A percentile compares a stretch with the other conserved stretches of the same genome.
These are phyloP conservation scores for Termitomyces sp. DNA, from an alignment of 768 basidiomycete species.

Conservation along the genomic window DNA sequence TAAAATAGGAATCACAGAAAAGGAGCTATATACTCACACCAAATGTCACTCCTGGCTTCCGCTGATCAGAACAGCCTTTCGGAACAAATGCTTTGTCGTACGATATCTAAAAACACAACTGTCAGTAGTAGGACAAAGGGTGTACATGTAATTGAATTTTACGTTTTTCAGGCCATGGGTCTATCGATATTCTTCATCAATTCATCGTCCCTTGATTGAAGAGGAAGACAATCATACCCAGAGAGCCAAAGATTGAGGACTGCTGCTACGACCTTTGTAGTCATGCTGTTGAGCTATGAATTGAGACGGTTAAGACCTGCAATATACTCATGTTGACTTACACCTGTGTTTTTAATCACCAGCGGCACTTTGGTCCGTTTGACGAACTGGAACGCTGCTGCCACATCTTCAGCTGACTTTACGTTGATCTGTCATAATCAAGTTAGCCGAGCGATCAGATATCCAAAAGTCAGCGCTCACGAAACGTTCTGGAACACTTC, in stretches of 20 bases:
- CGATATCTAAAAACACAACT: conserved; percentile 24
- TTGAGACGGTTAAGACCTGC: neutral
- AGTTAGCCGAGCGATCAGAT: neutral
- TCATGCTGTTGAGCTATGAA: conserved; percentile 33
- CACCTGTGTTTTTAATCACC: conserved; percentile 50
- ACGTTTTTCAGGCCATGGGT: conserved; percentile 40
- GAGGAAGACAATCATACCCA: conserved; percentile 30
- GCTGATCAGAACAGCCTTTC: conserved; percentile 29
- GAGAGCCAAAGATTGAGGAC: conserved; percentile 36
- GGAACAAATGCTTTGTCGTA: conserved; percentile 31
- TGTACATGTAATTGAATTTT: neutral
- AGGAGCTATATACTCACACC: conserved; percentile 25
- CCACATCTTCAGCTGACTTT: conserved; percentile 32
- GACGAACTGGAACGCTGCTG: conserved; percentile 42
- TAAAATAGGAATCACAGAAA: neutral
- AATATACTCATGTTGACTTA: conserved; percentile 19
- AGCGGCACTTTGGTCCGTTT: conserved; percentile 35
- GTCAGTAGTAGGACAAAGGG: neutral
- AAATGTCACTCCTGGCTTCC: conserved; percentile 29
- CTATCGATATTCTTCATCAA: conserved; percentile 17
- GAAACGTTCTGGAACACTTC: conserved; percentile 36
- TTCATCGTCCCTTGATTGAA: neutral
- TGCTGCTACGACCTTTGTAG: conserved; percentile 46
- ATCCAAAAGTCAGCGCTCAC: conserved; percentile 21
- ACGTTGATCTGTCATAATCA: conserved; percentile 29